phyloP scores from a whole-genome alignment of 768 basidiomycete genomes.

The Tulasnella calospora region DNA sequence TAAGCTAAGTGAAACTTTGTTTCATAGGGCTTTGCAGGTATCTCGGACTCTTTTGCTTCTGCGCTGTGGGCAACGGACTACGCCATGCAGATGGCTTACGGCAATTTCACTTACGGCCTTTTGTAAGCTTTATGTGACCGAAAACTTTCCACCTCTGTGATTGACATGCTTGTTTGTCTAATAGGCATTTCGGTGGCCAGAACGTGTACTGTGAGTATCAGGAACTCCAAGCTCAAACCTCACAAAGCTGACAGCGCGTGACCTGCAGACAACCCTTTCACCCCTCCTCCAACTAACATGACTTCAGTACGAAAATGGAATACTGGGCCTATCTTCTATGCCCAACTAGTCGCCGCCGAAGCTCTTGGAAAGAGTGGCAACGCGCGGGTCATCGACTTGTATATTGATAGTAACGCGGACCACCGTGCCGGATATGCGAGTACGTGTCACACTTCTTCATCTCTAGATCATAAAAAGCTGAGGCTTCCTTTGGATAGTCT shows the following conservation, averaged over 20 bases:
- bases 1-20: constrained; percentile 41
- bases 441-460: background rate
- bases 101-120: constrained; percentile 42
- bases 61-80: constrained; percentile 53
- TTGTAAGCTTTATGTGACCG: background rate
- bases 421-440: constrained; percentile 20
- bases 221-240: constrained; percentile 29
- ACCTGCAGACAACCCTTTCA: constrained; percentile 19
- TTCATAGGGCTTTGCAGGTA: constrained; percentile 42
- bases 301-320: constrained; percentile 15
- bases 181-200: constrained; percentile 37
- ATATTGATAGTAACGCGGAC: background rate
- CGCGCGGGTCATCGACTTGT: constrained; percentile 18
- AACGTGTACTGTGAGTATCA: constrained; percentile 41
- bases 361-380: constrained; percentile 21
- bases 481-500: constrained; percentile 40
- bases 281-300: constrained; percentile 21
- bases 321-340: constrained; percentile 22
- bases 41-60: constrained; percentile 49
- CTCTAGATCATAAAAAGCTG: constrained; percentile 34
- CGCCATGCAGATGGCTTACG: constrained; percentile 48
- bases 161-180: constrained; percentile 34
- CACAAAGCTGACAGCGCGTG: background rate
- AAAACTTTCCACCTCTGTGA: constrained; percentile 46
- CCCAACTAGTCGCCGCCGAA: constrained; percentile 17